Conservation (phyloP, 2,329 filamentous ascomycete genomes). For the Westerdykella sp. region DNA sequence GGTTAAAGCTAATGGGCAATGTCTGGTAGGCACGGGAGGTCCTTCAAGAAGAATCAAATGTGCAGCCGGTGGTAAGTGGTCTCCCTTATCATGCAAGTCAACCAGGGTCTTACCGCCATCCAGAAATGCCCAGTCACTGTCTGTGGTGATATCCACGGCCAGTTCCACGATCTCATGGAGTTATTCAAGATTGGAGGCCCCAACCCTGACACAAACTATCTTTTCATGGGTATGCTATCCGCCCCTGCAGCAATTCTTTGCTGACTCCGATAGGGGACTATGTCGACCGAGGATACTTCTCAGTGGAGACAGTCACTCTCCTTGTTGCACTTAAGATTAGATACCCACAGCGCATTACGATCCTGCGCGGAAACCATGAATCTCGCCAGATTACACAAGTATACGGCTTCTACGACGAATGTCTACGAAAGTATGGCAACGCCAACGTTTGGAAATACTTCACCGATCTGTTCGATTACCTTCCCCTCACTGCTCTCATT, state of each 20-base stretch:
- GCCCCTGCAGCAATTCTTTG: neutral
- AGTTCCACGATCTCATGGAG: conserved; percentile 99
- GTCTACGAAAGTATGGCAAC: conserved; percentile 70
- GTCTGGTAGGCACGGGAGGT: conserved; percentile 76
- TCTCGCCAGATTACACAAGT: conserved; percentile 73
- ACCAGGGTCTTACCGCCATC: conserved; percentile 12
- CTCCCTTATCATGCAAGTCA: neutral
- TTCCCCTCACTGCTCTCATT: conserved; percentile 66
- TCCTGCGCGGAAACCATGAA: conserved; percentile 87
- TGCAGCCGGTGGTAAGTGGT: conserved; percentile 84
- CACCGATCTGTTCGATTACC: conserved; percentile 72
- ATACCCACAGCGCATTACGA: conserved; percentile 96
- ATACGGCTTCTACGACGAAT: conserved; percentile 74
- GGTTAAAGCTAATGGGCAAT: conserved; percentile 6
- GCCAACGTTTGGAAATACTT: conserved; percentile 74
- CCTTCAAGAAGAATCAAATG: conserved; percentile 94
- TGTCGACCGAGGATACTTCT: conserved; percentile 98
- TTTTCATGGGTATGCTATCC: conserved; percentile 65
- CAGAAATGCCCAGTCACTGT: conserved; percentile 96
- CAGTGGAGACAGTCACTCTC: conserved; percentile 93
- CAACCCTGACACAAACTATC: conserved; percentile 97
- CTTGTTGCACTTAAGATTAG: conserved; percentile 96
- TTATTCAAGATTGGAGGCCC: conserved; percentile 98
- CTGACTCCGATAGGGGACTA: conserved; percentile 68
- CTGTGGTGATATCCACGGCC: conserved; percentile 97